A percentile compares a stretch with the other conserved stretches of the same genome.
These are phyloP conservation scores for Psilocybe tampanensis DNA, from an alignment of 768 basidiomycete species.

Conservation along the genomic window DNA sequence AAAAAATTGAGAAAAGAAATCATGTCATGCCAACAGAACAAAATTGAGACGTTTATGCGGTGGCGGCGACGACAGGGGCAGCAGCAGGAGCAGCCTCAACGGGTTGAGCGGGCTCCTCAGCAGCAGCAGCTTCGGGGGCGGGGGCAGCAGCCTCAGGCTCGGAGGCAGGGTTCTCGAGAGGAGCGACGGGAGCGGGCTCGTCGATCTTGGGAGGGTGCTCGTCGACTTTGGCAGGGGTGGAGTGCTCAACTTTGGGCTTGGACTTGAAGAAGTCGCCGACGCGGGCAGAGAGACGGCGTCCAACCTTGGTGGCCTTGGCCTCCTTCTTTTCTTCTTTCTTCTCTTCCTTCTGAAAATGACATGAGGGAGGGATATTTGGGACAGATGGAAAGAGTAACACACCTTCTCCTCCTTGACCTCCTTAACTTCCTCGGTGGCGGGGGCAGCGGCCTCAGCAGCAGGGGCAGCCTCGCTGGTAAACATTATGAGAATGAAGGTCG, in stretches of 20 bases:
- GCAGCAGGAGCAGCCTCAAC: constrained; percentile 54
- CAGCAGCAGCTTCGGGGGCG: constrained; percentile 36
- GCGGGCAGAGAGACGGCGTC: constrained; percentile 83
- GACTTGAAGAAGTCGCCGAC: constrained; percentile 83
- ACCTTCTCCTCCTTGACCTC: constrained; percentile 69
- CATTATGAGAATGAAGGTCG: not conserved
- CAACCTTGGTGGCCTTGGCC: constrained; percentile 61
- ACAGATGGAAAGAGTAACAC: not conserved
- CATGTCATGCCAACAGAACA: constrained; percentile 29
- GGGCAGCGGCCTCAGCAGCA: constrained; percentile 43
- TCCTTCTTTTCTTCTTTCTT: constrained; percentile 53
- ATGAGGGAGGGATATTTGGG: not conserved
- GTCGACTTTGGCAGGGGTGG: constrained; percentile 79
- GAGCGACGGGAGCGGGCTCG: constrained; percentile 78
- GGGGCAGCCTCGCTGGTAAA: constrained; percentile 33
- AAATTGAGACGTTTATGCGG: constrained; percentile 60
- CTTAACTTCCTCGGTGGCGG: constrained; percentile 38
- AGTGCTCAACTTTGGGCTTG: constrained; percentile 65
- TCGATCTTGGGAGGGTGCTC: constrained; percentile 91
- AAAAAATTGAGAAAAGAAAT: constrained; percentile 3
- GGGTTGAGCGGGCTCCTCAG: constrained; percentile 40
- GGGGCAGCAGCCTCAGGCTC: constrained; percentile 42
- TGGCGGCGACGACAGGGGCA: constrained; percentile 72
- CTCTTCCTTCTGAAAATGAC: constrained; percentile 35
- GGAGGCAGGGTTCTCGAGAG: constrained; percentile 77